These are phyloP conservation scores for Populus pruinosa DNA, from an alignment of 345 rosid species.

Conservation along the genomic window DNA sequence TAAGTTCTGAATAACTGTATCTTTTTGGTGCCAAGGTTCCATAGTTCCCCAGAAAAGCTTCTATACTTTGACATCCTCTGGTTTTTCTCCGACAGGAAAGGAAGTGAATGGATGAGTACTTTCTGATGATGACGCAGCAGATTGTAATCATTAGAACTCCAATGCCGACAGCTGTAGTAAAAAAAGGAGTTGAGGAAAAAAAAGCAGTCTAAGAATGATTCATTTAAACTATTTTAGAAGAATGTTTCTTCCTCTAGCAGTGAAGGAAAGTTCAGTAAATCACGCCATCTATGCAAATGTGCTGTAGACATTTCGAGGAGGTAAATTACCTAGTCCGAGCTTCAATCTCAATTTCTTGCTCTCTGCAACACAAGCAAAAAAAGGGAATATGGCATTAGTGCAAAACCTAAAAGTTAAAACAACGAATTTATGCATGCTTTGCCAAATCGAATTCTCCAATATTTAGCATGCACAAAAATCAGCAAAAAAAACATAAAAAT, in stretches of 20 bases:
- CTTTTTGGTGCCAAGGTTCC: neutral
- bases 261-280: too few relatives aligned
- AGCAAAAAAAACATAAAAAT: too few relatives aligned
- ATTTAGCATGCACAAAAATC: too few relatives aligned
- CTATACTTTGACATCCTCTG: neutral
- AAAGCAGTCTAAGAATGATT: too few relatives aligned
- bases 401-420: neutral
- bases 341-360: neutral
- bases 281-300: too few relatives aligned
- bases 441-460: too few relatives aligned
- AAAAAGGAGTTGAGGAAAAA: neutral
- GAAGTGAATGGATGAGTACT: neutral
- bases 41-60: neutral
- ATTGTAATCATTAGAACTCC: neutral
- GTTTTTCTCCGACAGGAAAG: neutral
- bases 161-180: neutral
- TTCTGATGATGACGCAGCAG: neutral
- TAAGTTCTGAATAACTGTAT: neutral
- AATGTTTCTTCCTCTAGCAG: neutral
- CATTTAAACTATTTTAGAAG: too few relatives aligned
- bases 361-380: slow-evolving; percentile 17
- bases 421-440: too few relatives aligned
- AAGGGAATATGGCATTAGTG: neutral
- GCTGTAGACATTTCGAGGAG: neutral
- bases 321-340: slow-evolving; percentile 30